Conservation (phyloP, 106 monocot genomes). For the Dendrobium nobile region DNA sequence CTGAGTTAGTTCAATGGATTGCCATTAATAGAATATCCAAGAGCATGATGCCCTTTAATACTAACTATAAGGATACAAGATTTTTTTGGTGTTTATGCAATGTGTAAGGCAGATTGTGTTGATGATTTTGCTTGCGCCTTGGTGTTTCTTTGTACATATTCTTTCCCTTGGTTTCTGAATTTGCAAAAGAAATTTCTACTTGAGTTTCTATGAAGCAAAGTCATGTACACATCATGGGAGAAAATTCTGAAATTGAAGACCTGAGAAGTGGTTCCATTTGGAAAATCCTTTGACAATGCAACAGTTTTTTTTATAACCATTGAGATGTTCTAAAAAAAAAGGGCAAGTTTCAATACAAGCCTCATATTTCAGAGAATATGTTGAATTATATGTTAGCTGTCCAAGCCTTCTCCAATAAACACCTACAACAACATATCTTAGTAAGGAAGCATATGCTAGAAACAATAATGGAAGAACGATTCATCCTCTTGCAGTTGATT, state of each 20-base stretch:
- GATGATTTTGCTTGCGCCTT: constrained; percentile 26
- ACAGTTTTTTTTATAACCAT: constrained; percentile 26
- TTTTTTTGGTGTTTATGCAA: constrained; percentile 86
- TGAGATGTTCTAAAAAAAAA: constrained; percentile 72
- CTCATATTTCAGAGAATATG: constrained; percentile 55
- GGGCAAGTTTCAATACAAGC: constrained; percentile 46
- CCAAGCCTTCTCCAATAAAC: constrained; percentile 24
- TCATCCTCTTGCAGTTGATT: no score
- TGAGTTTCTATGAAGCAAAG: constrained; percentile 70
- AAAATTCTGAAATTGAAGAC: constrained; percentile 72
- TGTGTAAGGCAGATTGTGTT: constrained; percentile 46
- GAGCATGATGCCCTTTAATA: constrained; percentile 97
- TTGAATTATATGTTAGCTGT: constrained; percentile 67
- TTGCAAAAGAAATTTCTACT: constrained; percentile 73
- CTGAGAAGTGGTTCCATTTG: constrained; percentile 77
- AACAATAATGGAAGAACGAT: no score
- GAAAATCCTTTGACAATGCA: constrained; percentile 44
- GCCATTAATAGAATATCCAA: constrained; percentile 80
- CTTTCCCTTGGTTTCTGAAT: constrained; percentile 80
- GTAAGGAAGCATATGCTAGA: no score
- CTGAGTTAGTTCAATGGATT: constrained; percentile 72
- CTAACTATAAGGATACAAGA: constrained; percentile 91
- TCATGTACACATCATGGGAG: constrained; percentile 92
- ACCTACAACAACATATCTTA: no score
- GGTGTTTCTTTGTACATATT: constrained; percentile 56